A percentile compares a stretch with the other conserved stretches of the same genome.
Conservation (phyloP, 2,329 filamentous ascomycete genomes). For the Cladosporium sp. region DNA sequence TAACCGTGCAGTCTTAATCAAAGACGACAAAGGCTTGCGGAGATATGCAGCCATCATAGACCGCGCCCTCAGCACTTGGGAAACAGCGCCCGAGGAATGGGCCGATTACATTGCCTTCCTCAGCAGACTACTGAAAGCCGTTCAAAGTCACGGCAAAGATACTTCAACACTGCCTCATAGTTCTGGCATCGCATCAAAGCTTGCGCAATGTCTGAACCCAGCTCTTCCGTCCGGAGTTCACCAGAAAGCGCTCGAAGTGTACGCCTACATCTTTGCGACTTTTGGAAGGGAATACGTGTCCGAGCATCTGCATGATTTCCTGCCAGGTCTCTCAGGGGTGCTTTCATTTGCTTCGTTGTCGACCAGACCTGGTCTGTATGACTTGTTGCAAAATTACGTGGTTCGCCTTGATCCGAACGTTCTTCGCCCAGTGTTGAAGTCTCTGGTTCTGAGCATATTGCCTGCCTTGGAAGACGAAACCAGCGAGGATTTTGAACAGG, state of each 20-base stretch:
- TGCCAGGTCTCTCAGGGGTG: conserved; percentile 83
- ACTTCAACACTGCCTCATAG: conserved; percentile 75
- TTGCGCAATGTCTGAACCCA: conserved; percentile 93
- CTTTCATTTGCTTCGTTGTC: conserved; percentile 93
- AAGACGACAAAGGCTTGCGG: conserved; percentile 67
- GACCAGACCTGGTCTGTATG: conserved; percentile 79
- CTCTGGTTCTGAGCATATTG: conserved; percentile 80
- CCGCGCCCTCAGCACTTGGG: conserved; percentile 81
- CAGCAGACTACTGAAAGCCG: conserved; percentile 82
- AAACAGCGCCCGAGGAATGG: conserved; percentile 95
- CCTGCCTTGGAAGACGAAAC: conserved; percentile 94
- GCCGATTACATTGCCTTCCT: conserved; percentile 98
- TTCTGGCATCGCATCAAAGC: conserved; percentile 75
- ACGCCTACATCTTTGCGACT: conserved; percentile 79
- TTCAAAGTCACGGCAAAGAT: conserved; percentile 77
- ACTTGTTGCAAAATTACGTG: conserved; percentile 77
- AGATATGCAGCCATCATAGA: conserved; percentile 89
- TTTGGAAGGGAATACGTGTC: conserved; percentile 66
- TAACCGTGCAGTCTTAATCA: conserved; percentile 30
- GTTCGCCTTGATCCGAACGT: conserved; percentile 65
- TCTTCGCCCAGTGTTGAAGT: conserved; percentile 83
- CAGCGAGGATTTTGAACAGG: conserved; percentile 93
- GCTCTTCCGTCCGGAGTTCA: conserved; percentile 92
- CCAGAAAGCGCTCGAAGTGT: conserved; percentile 94
- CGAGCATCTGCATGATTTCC: conserved; percentile 77